Evolutionary conservation across 495 filamentous ascomycete species (phyloP).

Genomic region (Neurospora sp.): DNA sequence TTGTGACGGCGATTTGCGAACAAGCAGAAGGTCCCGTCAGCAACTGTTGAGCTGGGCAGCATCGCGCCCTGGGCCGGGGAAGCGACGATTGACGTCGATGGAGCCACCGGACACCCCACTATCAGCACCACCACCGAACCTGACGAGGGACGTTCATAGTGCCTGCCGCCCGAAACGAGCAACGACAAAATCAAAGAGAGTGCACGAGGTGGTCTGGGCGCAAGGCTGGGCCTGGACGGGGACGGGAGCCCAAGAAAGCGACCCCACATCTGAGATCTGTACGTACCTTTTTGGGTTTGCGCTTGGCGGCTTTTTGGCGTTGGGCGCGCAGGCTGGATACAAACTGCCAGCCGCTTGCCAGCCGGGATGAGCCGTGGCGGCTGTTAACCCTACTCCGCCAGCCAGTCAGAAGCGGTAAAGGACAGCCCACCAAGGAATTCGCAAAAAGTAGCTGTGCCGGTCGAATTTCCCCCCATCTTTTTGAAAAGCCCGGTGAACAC

Average conservation of each 20-base stretch:
- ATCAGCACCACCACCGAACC: not conserved
- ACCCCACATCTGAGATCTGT: not conserved
- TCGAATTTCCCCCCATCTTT: constrained; percentile 22
- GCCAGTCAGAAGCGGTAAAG: constrained; percentile 7
- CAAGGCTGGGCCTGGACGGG: not conserved
- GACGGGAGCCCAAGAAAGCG: not conserved
- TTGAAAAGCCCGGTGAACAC: constrained; percentile 22
- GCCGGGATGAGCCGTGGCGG: constrained; percentile 4
- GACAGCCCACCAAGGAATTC: constrained; percentile 25
- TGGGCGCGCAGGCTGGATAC: not conserved
- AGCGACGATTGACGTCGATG: not conserved
- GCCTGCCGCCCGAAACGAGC: not conserved
- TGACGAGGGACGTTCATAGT: not conserved
- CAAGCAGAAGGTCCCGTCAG: not conserved
- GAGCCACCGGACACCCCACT: not conserved
- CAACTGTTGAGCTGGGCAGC: not conserved
- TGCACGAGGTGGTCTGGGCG: not conserved
- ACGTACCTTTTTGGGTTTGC: not conserved
- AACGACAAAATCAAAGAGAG: not conserved
- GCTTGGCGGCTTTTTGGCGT: not conserved
- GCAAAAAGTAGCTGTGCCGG: constrained; percentile 23
- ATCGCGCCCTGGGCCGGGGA: not conserved
- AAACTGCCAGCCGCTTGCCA: not conserved
- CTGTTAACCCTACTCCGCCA: constrained; percentile 24
- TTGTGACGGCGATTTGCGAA: not conserved